These are phyloP conservation scores for Phytophthora boehmeriae DNA, from an alignment of 352 stramenopile species.

Conservation along the genomic window DNA sequence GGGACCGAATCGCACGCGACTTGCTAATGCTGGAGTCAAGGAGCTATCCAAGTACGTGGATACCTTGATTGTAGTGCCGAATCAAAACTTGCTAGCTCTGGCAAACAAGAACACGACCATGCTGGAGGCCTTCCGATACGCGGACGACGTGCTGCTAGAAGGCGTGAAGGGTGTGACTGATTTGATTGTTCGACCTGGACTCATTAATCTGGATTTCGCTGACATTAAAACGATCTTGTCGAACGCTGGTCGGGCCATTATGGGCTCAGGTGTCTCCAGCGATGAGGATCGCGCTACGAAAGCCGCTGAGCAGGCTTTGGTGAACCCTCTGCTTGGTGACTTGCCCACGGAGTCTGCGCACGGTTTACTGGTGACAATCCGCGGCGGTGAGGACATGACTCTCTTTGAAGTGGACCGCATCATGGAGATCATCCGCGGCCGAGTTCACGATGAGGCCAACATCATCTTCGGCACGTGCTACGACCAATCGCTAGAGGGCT, in stretches of 20 bases:
- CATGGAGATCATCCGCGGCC: conserved; percentile 87
- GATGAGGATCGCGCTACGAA: conserved; percentile 86
- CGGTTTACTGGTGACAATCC: conserved; percentile 96
- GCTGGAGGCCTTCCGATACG: conserved; percentile 93
- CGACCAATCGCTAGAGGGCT: conserved; percentile 79
- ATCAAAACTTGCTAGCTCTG: conserved; percentile 95
- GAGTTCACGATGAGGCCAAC: conserved; percentile 84
- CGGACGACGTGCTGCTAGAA: conserved; percentile 95
- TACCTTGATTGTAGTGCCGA: conserved; percentile 96
- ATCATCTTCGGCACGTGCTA: conserved; percentile 92
- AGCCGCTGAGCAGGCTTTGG: conserved; percentile 94
- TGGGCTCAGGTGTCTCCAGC: conserved; percentile 91
- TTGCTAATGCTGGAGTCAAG: conserved; percentile 93
- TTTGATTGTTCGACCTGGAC: conserved; percentile 94
- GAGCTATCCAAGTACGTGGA: conserved; percentile 94
- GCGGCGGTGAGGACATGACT: conserved; percentile 93
- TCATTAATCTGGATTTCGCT: conserved; percentile 98
- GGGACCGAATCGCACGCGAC: conserved; percentile 92
- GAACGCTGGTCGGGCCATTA: conserved; percentile 94
- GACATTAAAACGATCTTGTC: conserved; percentile 97
- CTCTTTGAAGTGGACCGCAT: conserved; percentile 92
- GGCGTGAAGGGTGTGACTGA: conserved; percentile 96
- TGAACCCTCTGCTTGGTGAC: conserved; percentile 94
- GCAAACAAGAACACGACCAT: conserved; percentile 94
- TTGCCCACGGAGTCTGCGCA: conserved; percentile 93